Conservation (phyloP, 2,329 filamentous ascomycete species). For the Sporothrix curviconia region DNA sequence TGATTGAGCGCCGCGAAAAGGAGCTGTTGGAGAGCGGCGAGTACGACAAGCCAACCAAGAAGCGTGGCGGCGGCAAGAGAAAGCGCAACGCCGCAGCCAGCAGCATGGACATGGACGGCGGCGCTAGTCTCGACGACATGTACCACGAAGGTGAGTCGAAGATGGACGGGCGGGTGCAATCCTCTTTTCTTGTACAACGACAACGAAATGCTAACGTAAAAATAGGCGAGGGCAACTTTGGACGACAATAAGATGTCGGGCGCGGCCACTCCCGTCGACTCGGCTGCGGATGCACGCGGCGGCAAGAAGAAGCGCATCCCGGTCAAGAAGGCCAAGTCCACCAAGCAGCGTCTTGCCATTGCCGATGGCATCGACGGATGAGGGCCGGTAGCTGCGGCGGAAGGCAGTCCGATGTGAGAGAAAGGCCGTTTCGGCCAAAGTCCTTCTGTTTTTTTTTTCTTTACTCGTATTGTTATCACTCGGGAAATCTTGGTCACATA, state of each 20-base stretch:
- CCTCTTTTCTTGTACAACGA: neutral
- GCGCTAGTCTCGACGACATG: slow-evolving; percentile 83
- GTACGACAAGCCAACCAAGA: slow-evolving; percentile 54
- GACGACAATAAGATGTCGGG: slow-evolving; percentile 78
- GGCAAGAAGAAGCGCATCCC: slow-evolving; percentile 50
- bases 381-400: neutral
- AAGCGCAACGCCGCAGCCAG: slow-evolving; percentile 35
- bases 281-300: slow-evolving; percentile 40
- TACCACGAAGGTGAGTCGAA: slow-evolving; percentile 87
- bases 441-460: neutral
- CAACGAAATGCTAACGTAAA: slow-evolving; percentile 23
- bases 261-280: slow-evolving; percentile 67
- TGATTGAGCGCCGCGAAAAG: slow-evolving; percentile 88
- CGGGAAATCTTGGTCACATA: neutral
- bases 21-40: slow-evolving; percentile 72
- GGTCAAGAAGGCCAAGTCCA: slow-evolving; percentile 60
- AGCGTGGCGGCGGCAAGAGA: slow-evolving; percentile 51
- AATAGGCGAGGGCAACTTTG: slow-evolving; percentile 90
- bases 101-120: slow-evolving; percentile 27
- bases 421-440: neutral
- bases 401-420: too few relatives aligned
- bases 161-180: neutral
- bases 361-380: slow-evolving; percentile 49
- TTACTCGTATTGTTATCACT: neutral
- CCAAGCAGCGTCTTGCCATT: slow-evolving; percentile 62